Conservation (phyloP, 352 stramenopile species). For the Phytopythium litorale region DNA sequence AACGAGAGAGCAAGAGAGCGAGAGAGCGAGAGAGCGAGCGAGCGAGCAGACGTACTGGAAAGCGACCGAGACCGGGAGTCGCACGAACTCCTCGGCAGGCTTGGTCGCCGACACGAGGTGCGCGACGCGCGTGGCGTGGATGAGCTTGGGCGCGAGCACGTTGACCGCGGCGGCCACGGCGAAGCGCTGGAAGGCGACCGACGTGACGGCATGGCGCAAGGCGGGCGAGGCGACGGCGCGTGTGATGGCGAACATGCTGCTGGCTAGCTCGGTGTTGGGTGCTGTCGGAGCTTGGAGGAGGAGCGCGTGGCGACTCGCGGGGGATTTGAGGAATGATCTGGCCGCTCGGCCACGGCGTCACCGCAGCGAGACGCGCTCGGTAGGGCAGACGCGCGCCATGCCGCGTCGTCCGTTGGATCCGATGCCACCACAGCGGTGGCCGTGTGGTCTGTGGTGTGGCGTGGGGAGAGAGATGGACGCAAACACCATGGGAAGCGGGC, state of each 20-base stretch:
- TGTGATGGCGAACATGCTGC: constrained; percentile 6
- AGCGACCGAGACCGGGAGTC: background rate
- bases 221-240: constrained; percentile 4
- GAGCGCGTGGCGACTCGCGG: constrained; percentile 3
- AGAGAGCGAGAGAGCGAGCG: background rate
- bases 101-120: background rate
- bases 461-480: background rate
- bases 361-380: background rate
- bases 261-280: background rate
- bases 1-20: background rate
- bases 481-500: background rate
- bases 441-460: too few relatives aligned
- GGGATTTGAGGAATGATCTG: constrained; percentile 9
- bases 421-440: background rate
- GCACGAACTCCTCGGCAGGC: constrained; percentile 7
- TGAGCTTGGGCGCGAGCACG: background rate
- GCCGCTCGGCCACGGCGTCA: background rate
- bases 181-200: constrained; percentile 8
- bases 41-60: constrained; percentile 4
- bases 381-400: background rate
- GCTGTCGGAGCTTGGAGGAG: background rate
- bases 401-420: background rate
- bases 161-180: constrained; percentile 5
- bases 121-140: constrained; percentile 4
- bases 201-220: constrained; percentile 4